phyloP scores from a whole-genome alignment of 352 stramenopile species.

The Pythium chondricola region DNA sequence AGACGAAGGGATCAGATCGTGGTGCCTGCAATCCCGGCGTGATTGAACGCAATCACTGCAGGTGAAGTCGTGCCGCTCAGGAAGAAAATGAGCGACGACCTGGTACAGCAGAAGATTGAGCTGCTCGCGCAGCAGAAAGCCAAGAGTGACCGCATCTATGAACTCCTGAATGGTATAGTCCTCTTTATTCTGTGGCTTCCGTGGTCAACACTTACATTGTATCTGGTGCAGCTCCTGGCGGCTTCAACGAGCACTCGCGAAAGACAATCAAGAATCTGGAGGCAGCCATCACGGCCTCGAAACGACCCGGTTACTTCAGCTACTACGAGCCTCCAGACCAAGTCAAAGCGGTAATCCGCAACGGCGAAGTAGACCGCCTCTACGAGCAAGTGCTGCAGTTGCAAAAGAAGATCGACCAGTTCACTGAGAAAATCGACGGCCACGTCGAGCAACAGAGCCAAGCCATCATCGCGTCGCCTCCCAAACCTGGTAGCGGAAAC shows the following conservation, averaged over 20 bases:
- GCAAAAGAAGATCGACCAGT: constrained; percentile 67
- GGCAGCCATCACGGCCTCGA: constrained; percentile 64
- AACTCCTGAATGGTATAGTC: constrained; percentile 39
- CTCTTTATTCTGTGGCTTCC: background rate
- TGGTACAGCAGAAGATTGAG: constrained; percentile 76
- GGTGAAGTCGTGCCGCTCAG: too few species aligned
- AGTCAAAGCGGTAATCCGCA: constrained; percentile 40
- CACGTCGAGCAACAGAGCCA: background rate
- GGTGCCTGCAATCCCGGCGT: too few species aligned
- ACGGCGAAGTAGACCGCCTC: constrained; percentile 51
- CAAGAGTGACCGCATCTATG: constrained; percentile 54
- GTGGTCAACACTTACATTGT: background rate
- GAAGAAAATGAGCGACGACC: constrained; percentile 37
- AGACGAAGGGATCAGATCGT: constrained; percentile 5
- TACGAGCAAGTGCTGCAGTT: constrained; percentile 50
- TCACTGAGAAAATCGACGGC: constrained; percentile 44
- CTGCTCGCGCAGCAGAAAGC: constrained; percentile 60
- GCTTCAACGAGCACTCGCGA: constrained; percentile 67
- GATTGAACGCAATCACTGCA: too few species aligned
- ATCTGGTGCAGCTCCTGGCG: constrained; percentile 29
- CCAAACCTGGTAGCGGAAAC: constrained; percentile 1
- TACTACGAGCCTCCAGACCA: constrained; percentile 70
- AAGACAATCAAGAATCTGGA: constrained; percentile 82
- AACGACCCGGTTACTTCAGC: constrained; percentile 61
- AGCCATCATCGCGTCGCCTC: constrained; percentile 6